Evolutionary conservation across 192 early-diverging fungal genomes (phyloP).

Genomic region (Chytriomyces hyalinus): DNA sequence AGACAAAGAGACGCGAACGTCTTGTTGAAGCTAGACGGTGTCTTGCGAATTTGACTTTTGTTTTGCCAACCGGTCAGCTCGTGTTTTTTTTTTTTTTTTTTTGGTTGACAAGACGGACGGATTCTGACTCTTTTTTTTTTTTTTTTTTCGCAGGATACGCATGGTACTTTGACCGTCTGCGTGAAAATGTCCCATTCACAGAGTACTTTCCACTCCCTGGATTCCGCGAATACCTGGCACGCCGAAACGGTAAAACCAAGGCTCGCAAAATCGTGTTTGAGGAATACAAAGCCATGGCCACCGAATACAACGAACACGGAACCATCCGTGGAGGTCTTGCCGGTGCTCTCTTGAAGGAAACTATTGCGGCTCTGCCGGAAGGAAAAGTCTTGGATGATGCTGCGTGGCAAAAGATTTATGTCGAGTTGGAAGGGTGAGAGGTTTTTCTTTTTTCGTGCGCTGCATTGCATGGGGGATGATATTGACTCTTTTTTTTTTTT

Average conservation of each 20-base stretch:
- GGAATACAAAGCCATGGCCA: not conserved
- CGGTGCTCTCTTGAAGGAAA: not conserved
- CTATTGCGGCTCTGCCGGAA: not conserved
- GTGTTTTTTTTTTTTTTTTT: not conserved
- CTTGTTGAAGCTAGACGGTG: conserved; percentile 20
- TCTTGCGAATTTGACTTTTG: conserved; percentile 28
- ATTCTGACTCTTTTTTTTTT: not conserved
- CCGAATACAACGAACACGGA: not conserved
- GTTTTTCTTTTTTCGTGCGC: not conserved
- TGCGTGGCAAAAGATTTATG: conserved; percentile 14
- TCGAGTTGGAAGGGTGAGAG: conserved; percentile 15
- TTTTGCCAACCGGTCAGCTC: conserved; percentile 29
- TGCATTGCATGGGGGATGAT: not conserved
- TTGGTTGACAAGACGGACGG: not conserved
- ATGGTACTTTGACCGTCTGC: conserved; percentile 33
- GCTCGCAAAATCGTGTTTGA: conserved; percentile 1
- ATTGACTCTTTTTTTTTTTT: not conserved
- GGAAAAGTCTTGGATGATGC: not conserved
- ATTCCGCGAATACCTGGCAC: conserved; percentile 9
- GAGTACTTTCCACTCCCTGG: conserved; percentile 29
- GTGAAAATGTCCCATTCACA: conserved; percentile 9
- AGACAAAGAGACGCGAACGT: conserved; percentile 11
- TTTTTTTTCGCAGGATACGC: not conserved
- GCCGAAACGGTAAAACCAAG: conserved; percentile 19
- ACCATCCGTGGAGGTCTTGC: conserved; percentile 18